phyloP scores from a whole-genome alignment of 768 basidiomycete genomes.

The Macrolepiota albuminosa region DNA sequence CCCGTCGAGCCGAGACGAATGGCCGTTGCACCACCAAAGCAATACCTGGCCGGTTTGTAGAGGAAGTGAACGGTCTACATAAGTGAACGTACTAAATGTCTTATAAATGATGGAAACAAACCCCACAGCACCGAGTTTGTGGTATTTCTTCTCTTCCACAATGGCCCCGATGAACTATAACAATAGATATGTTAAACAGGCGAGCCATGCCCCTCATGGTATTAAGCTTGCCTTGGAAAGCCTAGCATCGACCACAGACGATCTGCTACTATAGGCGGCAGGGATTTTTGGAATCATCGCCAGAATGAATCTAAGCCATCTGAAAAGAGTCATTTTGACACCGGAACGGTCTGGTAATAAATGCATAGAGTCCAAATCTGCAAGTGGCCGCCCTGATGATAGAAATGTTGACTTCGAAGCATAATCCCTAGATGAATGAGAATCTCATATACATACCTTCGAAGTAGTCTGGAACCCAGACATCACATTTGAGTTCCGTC shows the following conservation, averaged over 20 bases:
- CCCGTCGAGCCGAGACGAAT: slow-evolving; percentile 15
- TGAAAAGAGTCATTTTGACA: slow-evolving; percentile 25
- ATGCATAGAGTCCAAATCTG: slow-evolving; percentile 19
- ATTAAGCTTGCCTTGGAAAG: slow-evolving; percentile 13
- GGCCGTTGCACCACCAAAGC: slow-evolving; percentile 18
- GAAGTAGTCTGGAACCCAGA: slow-evolving; percentile 64
- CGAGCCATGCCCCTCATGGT: neutral
- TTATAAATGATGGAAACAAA: slow-evolving; percentile 12
- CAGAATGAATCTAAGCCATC: slow-evolving; percentile 25
- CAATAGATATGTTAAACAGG: neutral
- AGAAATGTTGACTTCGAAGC: neutral
- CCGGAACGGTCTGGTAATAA: slow-evolving; percentile 28
- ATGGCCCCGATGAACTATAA: slow-evolving; percentile 30
- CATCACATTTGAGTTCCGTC: slow-evolving; percentile 47
- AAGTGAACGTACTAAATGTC: neutral
- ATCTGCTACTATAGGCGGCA: slow-evolving; percentile 25
- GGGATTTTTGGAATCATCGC: slow-evolving; percentile 25
- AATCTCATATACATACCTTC: slow-evolving; percentile 28
- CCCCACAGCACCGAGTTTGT: slow-evolving; percentile 37
- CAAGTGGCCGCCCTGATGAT: slow-evolving; percentile 26
- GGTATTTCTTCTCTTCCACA: slow-evolving; percentile 32
- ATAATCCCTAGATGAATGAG: neutral
- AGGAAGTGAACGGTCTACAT: neutral
- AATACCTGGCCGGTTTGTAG: slow-evolving; percentile 13
- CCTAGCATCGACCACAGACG: slow-evolving; percentile 26